Evolutionary conservation across 495 filamentous ascomycete species (phyloP).

Genomic region (Aspergillus baeticus): DNA sequence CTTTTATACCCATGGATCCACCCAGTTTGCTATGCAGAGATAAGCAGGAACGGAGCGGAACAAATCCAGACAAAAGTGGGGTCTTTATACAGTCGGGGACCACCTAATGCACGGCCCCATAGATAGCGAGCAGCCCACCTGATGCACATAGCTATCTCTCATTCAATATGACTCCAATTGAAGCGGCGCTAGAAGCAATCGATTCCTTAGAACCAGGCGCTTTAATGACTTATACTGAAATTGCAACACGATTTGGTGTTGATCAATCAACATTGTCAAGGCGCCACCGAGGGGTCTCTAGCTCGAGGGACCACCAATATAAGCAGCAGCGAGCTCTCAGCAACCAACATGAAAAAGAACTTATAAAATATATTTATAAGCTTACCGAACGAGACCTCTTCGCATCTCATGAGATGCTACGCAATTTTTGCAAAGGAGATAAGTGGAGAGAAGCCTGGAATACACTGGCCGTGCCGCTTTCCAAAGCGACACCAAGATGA

Average conservation of each 20-base stretch:
- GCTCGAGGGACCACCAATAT: neutral
- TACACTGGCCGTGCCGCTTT: neutral
- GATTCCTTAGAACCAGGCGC: neutral
- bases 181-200: too few relatives aligned
- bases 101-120: too few relatives aligned
- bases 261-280: neutral
- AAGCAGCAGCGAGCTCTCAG: neutral
- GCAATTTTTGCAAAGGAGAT: slow-evolving; percentile 2
- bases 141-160: too few relatives aligned
- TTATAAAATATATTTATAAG: neutral
- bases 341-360: neutral
- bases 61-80: too few relatives aligned
- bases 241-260: neutral
- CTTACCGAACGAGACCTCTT: neutral
- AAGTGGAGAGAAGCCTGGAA: neutral
- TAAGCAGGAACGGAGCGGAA: too few relatives aligned
- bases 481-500: neutral
- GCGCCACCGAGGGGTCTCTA: neutral
- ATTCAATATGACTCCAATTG: too few relatives aligned
- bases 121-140: too few relatives aligned
- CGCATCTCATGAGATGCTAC: too few relatives aligned
- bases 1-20: too few relatives aligned
- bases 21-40: too few relatives aligned
- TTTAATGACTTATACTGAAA: neutral
- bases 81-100: too few relatives aligned